Conservation (phyloP, 2,329 filamentous ascomycete species). For the Neonectria sp. region DNA sequence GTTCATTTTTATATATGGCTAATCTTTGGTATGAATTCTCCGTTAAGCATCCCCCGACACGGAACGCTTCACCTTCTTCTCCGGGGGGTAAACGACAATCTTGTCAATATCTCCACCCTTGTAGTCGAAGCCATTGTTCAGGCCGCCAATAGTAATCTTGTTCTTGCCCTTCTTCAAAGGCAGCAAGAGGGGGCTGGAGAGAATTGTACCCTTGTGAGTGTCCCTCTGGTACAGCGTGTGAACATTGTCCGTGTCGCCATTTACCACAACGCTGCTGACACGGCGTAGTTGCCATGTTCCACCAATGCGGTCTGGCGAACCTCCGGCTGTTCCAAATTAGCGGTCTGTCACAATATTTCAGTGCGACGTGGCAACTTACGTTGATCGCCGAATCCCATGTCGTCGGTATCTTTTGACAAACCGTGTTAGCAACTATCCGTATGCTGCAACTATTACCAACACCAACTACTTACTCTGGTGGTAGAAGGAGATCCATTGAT, state of each 20-base stretch:
- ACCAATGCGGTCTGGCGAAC: slow-evolving; percentile 71
- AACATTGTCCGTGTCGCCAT: slow-evolving; percentile 59
- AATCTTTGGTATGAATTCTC: neutral
- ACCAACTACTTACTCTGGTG: slow-evolving; percentile 59
- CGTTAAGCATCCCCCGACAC: neutral
- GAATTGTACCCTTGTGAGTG: slow-evolving; percentile 69
- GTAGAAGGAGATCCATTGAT: slow-evolving; percentile 70
- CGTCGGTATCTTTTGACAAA: slow-evolving; percentile 62
- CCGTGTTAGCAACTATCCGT: neutral
- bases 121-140: slow-evolving; percentile 69
- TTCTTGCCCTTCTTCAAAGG: slow-evolving; percentile 68
- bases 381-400: slow-evolving; percentile 72
- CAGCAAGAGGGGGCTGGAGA: slow-evolving; percentile 70
- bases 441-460: no score
- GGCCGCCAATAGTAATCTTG: slow-evolving; percentile 70
- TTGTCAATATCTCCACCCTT: slow-evolving; percentile 73
- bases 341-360: neutral
- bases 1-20: neutral
- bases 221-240: slow-evolving; percentile 68
- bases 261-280: slow-evolving; percentile 73
- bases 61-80: slow-evolving; percentile 48
- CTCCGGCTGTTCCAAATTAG: slow-evolving; percentile 55
- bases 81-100: slow-evolving; percentile 72
- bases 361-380: slow-evolving; percentile 46
- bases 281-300: slow-evolving; percentile 72